phyloP scores from a whole-genome alignment of 2,329 filamentous ascomycete species.

The Ilyonectria sp. region DNA sequence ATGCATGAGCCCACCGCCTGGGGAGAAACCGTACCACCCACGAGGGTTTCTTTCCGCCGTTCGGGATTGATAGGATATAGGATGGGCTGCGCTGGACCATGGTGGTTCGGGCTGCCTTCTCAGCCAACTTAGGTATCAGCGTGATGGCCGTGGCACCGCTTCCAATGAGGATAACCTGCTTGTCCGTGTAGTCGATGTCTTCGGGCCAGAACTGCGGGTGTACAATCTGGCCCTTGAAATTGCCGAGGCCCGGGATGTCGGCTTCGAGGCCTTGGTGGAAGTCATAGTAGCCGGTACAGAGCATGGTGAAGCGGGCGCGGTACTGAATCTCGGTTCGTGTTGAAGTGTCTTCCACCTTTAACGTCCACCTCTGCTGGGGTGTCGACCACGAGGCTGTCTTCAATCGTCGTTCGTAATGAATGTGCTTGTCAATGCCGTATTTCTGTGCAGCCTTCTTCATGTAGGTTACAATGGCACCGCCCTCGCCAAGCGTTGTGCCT shows the following conservation, averaged over 20 bases:
- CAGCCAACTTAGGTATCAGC: slow-evolving; percentile 71
- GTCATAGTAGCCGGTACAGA: slow-evolving; percentile 1
- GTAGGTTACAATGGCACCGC: background rate
- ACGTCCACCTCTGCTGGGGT: background rate
- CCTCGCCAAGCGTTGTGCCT: slow-evolving; percentile 45
- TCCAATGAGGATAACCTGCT: slow-evolving; percentile 76
- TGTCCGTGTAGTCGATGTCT: slow-evolving; percentile 73
- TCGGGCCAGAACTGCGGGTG: slow-evolving; percentile 83
- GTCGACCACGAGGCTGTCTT: background rate
- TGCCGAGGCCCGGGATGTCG: slow-evolving; percentile 57
- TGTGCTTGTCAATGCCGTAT: background rate
- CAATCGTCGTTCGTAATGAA: background rate
- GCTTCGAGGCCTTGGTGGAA: slow-evolving; percentile 68
- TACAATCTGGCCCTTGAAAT: slow-evolving; percentile 61
- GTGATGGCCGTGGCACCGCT: slow-evolving; percentile 78
- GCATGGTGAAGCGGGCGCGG: background rate
- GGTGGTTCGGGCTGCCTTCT: slow-evolving; percentile 71
- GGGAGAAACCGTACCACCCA: background rate
- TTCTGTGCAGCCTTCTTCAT: background rate
- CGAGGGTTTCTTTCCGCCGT: background rate
- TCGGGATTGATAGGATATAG: slow-evolving; percentile 63
- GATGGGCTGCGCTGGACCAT: slow-evolving; percentile 79
- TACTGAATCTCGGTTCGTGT: background rate
- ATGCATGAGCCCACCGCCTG: background rate
- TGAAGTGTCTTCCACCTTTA: background rate